These are phyloP conservation scores for Eucalyptus marginata DNA, from an alignment of 345 rosid genomes.

Conservation along the genomic window DNA sequence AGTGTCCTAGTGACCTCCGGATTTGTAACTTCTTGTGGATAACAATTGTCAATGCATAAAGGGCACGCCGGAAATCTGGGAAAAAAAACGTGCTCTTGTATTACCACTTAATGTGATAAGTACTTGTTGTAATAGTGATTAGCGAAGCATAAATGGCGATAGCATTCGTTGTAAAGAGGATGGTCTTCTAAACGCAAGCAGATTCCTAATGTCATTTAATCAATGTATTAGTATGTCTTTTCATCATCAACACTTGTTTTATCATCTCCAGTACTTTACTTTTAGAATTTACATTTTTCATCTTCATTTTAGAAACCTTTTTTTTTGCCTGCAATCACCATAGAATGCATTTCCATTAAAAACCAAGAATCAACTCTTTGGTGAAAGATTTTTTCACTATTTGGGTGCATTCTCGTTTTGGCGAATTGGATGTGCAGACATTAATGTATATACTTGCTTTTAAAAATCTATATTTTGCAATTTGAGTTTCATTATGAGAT, in stretches of 20 bases:
- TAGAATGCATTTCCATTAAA: neutral
- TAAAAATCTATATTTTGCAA: neutral
- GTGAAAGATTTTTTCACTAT: neutral
- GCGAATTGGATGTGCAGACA: fast-evolving
- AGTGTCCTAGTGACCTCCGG: neutral
- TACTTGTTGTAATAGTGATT: neutral
- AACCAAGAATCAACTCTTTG: neutral
- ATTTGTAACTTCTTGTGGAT: neutral
- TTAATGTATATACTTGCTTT: neutral
- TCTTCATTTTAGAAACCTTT: neutral
- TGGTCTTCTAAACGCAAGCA: neutral
- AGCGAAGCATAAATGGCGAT: neutral
- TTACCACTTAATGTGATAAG: neutral
- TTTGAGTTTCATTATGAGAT: neutral
- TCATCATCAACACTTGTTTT: neutral
- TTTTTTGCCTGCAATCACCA: neutral
- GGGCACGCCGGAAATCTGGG: neutral
- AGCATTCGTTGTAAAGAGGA: neutral
- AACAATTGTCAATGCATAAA: neutral
- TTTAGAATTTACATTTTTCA: neutral
- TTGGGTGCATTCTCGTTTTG: neutral
- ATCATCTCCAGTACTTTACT: neutral
- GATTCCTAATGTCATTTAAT: neutral
- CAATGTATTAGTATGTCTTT: neutral
- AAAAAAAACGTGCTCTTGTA: neutral